Base-by-base conservation (phyloP, 2,329 filamentous ascomycete genomes). In the Ophiostoma australiae region DNA sequence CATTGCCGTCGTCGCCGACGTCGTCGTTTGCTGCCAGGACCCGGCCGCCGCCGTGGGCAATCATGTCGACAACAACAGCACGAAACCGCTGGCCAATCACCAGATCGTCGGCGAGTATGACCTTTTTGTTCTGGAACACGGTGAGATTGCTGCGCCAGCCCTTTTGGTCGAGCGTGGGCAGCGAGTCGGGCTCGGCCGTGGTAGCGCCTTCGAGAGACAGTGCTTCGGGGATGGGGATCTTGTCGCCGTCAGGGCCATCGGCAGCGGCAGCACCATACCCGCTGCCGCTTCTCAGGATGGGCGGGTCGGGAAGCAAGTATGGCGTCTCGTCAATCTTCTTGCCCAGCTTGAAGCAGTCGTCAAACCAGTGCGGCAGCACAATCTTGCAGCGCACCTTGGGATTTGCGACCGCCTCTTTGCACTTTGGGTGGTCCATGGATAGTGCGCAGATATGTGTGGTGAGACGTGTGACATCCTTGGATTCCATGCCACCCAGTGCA, bases 291-390 rank as follows among this genome's bases (percentile, higher is more conserved):
- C 83, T 84, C n/a, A 97, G 82, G 44, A 97, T 91, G 74, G 96
- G 92, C 1, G 95, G 91, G 74, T 98, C 85, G 1, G 95, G 95
- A 1, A 98, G 84, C 27, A 87, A 82, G 77, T 99, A 99, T 0
- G 95, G 95, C 7, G 84, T 82, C 78, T 99, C 95, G 75, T 92
- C 91, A 75, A 99, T 97, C 72, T 92, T 89, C 79, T 93, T 94
- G 68, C 94, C 94, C 37, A 99, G 87, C 80, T 92, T 95, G 75
- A 99, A 87, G 80, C 95, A 99, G 78, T 97, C 94, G 76, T 98
- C 94, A 77, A 99, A 97, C 92, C 95, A 98, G 78, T 98, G 95
- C 52, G 95, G 95, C 69, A 99, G 84, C 23, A 99, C 92, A 72
- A 97, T 90, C 80, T 93, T 94, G 79, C 88, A 88, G 70, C 88